Percentiles rank a stretch among this genome's conserved stretches.
phyloP scores from a whole-genome alignment of 2,329 filamentous ascomycete species.

The Apiospora arundinis region DNA sequence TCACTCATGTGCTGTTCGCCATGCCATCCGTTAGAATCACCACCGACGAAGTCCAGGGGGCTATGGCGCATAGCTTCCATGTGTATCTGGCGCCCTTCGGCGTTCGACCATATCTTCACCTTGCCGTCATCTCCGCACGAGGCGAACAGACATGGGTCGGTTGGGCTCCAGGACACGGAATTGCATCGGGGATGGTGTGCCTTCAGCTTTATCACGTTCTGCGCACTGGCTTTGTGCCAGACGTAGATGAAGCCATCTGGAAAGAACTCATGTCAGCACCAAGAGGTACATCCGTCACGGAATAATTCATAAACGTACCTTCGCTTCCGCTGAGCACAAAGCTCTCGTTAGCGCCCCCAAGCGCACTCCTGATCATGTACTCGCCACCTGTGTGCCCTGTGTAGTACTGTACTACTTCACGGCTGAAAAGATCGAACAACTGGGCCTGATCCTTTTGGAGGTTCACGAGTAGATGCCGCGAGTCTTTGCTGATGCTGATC shows the following conservation, averaged over 20 bases:
- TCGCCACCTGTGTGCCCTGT: conserved; percentile 76
- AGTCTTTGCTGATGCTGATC: conserved; percentile 81
- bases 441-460: conserved; percentile 78
- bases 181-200: conserved; percentile 84
- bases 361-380: conserved; percentile 80
- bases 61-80: conserved; percentile 25
- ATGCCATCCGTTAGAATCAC: conserved; percentile 32
- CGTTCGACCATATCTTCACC: conserved; percentile 76
- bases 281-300: background rate
- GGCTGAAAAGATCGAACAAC: conserved; percentile 77
- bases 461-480: conserved; percentile 81
- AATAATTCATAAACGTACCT: conserved; percentile 57
- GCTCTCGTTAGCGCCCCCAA: conserved; percentile 90
- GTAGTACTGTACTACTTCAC: conserved; percentile 75
- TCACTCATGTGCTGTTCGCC: conserved; percentile 24
- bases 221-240: conserved; percentile 87
- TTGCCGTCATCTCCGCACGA: conserved; percentile 87
- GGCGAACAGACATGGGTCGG: conserved; percentile 82
- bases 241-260: conserved; percentile 76
- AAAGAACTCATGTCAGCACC: conserved; percentile 22
- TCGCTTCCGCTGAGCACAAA: conserved; percentile 93
- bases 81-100: conserved; percentile 37
- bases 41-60: conserved; percentile 26
- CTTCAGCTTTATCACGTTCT: conserved; percentile 75
- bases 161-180: conserved; percentile 87